Evolutionary conservation across 1,284 basidiomycete genomes (phyloP), one percentile per base, ranked within the genome.

Genomic region (Cystobasidium pallidum): DNA sequence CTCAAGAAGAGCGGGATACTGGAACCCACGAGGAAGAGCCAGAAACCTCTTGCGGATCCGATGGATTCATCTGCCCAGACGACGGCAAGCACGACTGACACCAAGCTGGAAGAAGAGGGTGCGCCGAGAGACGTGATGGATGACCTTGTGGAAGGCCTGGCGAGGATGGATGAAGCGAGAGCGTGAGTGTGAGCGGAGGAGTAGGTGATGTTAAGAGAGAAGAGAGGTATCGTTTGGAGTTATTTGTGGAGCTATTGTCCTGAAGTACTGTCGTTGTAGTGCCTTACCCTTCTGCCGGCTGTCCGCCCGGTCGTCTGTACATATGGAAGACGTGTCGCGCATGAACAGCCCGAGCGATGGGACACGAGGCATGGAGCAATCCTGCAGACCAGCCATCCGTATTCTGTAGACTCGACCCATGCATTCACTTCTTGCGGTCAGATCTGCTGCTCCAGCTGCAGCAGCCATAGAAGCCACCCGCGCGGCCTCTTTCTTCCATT

Each of bases 51-150:
- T 3, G 11, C 15, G 4, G 11, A 1, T 21, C 21, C 8, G 15
- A 11, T 1, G 15, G 26, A 45, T 61, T 34, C 71, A 26, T 68
- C 78, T 36, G 77, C 77, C 0, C 74, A 72, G 39, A 57, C 73
- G 3, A 78, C 77, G 19, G 55, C 73, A 13, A 77, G 79, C 43
- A n/a, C n/a, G 57, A 77, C 75, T 19, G 73, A 75, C 24, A 77
- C 79, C 32, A 79, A 78, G 45, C 13, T 15, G 13, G n/a, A 51
- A 51, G 49, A 24, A 51, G 49, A 51, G 26, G 21, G 8, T 8
- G 71, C 80, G 26, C 39, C 70, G 32, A 74, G 81, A 30, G 74
- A 77, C 45, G 71, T 68, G 21, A 73, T 76, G 72, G 63, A 73
- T 24, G 75, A 75, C 41, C 52, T 76, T n/a, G 63, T 76, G 3